phyloP scores from a whole-genome alignment of 1,139 yeast species.

The Petasospora fabianii region DNA sequence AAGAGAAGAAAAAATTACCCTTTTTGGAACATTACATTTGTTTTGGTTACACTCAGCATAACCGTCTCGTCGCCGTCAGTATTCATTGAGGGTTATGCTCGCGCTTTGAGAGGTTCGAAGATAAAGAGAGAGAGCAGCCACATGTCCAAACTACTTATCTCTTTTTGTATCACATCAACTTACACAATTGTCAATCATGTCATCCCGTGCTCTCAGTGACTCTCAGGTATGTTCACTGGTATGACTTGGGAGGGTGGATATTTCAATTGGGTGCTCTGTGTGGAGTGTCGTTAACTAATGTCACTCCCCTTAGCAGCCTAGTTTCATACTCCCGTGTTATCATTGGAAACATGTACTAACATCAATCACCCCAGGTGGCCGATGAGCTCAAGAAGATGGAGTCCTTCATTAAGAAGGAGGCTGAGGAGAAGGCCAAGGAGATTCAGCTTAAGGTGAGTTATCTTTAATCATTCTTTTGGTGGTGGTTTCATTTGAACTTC shows the following conservation, averaged over 20 bases:
- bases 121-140: constrained; percentile 7
- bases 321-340: no score
- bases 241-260: no score
- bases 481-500: background rate
- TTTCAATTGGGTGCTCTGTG: no score
- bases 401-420: constrained; percentile 97
- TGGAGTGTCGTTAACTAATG: no score
- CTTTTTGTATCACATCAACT: no score
- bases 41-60: constrained; percentile 2
- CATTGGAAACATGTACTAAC: background rate
- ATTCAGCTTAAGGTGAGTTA: constrained; percentile 67
- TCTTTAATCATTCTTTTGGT: background rate
- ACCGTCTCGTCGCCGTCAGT: constrained; percentile 5
- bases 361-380: constrained; percentile 57
- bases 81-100: constrained; percentile 1
- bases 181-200: constrained; percentile 6
- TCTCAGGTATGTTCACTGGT: constrained; percentile 36
- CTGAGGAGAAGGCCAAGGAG: constrained; percentile 97
- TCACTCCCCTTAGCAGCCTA: no score
- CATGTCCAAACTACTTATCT: background rate
- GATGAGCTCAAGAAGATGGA: constrained; percentile 97
- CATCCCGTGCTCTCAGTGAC: constrained; percentile 38
- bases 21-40: constrained; percentile 1
- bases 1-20: constrained; percentile 1
- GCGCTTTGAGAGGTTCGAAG: background rate